These are phyloP conservation scores for Pseudodiploospora longispora DNA, from an alignment of 2,329 filamentous ascomycete species.

Conservation along the genomic window DNA sequence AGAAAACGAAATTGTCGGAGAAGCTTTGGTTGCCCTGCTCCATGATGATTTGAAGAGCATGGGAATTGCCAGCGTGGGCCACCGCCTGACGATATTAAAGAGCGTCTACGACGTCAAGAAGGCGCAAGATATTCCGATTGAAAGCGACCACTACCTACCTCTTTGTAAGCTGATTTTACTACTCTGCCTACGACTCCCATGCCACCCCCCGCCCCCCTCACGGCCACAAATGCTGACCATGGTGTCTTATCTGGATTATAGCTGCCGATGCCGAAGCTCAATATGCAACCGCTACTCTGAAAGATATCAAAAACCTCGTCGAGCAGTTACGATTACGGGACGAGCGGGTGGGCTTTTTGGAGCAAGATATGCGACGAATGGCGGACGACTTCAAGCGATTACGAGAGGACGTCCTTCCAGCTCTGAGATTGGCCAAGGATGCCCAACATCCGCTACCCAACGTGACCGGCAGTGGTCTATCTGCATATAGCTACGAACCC, in stretches of 20 bases:
- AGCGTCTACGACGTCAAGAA: conserved; percentile 95
- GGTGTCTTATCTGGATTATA: conserved; percentile 28
- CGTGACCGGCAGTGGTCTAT: conserved; percentile 23
- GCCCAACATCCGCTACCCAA: conserved; percentile 76
- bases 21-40: conserved; percentile 78
- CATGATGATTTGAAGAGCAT: conserved; percentile 95
- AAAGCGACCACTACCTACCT: conserved; percentile 89
- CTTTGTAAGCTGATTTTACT: conserved; percentile 51
- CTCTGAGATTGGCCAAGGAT: conserved; percentile 86
- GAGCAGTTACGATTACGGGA: conserved; percentile 85
- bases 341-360: conserved; percentile 76
- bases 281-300: conserved; percentile 80
- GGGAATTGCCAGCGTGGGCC: conserved; percentile 86
- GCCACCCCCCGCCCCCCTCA: not conserved
- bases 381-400: conserved; percentile 83
- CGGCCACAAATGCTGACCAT: conserved; percentile 11
- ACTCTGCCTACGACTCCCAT: not conserved
- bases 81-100: conserved; percentile 90
- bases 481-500: conserved; percentile 44
- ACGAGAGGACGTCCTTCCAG: conserved; percentile 83
- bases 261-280: conserved; percentile 83
- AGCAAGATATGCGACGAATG: conserved; percentile 74
- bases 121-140: conserved; percentile 82
- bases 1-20: conserved; percentile 94
- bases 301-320: conserved; percentile 86